Base-by-base conservation (phyloP, 352 stramenopile species). In the Thalassiosira ordinaria region DNA sequence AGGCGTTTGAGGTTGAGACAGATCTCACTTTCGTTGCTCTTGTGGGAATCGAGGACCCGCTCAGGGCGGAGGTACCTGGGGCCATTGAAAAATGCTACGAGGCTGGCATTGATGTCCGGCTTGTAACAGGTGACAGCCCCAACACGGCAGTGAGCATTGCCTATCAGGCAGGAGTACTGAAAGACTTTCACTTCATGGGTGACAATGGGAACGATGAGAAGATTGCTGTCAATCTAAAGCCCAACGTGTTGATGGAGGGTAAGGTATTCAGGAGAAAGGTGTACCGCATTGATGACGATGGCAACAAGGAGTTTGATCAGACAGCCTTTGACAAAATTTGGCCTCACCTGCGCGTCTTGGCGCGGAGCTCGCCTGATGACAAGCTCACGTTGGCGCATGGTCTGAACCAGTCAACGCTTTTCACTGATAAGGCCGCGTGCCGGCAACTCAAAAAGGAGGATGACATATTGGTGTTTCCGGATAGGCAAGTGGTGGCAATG, bases 141-240 rank as follows among this genome's bases (percentile, higher is more conserved):
- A 94, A 97, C 63, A 99, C 97, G 5, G 97, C 97, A 20, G 95
- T 97, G n/a, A 97, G 96, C 35, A 99, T 99, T 86, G 96, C 97
- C 0, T 95, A 90, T 39, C 96, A 99, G 75, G 96, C 97, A 52
- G 97, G 96, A 9, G 98, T 99, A 56, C 90, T 98, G 61, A 81
- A 94, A 56, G 78, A 95, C 78, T 70, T 92, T 91, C 81, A 96
- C 20, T 94, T 99, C 47, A 84, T n/a, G n/a, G n/a, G n/a, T n/a
- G n/a, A 89, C 0, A 65, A 64, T 29, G 29, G 22, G n/a, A 39
- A 24, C 37, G 62, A 80, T 39, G 84, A 84, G 75, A 89, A 84
- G n/a, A 80, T 77, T 44, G 85, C 86, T 13, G 31, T 60, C 1
- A 91, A 91, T 74, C 57, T 93, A 9, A 89, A 91, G 60, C 78